These are phyloP conservation scores for Colletotrichum destructivum DNA, from an alignment of 2,329 filamentous ascomycete genomes.

Conservation along the genomic window DNA sequence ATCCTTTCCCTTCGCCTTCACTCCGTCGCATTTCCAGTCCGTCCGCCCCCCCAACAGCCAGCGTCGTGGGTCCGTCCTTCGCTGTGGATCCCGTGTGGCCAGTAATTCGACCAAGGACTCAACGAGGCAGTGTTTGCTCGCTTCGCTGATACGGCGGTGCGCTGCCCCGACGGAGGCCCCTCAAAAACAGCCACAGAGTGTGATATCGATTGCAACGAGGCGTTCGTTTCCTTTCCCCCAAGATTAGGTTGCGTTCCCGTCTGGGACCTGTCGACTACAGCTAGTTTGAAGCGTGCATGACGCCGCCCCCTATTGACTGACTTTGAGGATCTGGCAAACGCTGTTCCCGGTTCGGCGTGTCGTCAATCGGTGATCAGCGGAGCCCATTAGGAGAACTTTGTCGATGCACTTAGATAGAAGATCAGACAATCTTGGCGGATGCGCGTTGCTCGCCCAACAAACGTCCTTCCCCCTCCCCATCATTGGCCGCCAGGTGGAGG, in stretches of 20 bases:
- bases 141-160: not conserved
- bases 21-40: not conserved
- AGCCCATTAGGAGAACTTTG: not conserved
- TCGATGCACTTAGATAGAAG: not conserved
- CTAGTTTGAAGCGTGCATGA: constrained; percentile 5
- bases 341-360: not conserved
- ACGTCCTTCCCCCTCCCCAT: not conserved
- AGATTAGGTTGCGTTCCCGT: constrained; percentile 34
- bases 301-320: constrained; percentile 6
- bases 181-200: not conserved
- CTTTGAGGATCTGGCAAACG: not conserved
- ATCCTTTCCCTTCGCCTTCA: not conserved
- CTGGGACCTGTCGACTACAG: constrained; percentile 15
- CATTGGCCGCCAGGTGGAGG: constrained; percentile 10
- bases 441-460: not conserved
- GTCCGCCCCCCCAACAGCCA: not conserved
- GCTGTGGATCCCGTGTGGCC: constrained; percentile 14
- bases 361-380: not conserved
- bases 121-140: constrained; percentile 24
- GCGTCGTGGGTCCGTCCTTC: constrained; percentile 2
- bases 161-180: not conserved
- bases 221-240: constrained; percentile 17
- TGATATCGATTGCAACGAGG: not conserved
- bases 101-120: not conserved
- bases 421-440: not conserved